Evolutionary conservation across 805 yeast species (phyloP).

Genomic region (Naumovozyma baii): DNA sequence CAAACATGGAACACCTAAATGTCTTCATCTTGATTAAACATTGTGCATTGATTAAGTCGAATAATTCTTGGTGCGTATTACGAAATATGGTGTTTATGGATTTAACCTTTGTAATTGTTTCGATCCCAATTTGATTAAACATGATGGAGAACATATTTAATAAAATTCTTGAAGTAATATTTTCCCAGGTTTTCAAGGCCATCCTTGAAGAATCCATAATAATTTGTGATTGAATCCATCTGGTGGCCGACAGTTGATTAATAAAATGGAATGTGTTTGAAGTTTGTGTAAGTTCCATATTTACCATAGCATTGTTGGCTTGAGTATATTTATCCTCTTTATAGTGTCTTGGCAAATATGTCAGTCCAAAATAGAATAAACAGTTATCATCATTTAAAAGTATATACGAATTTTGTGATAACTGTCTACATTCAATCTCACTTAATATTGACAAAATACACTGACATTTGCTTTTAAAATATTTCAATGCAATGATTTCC

Average conservation of each 20-base stretch:
- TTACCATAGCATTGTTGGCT: slow-evolving; percentile 6
- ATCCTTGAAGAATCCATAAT: slow-evolving; percentile 11
- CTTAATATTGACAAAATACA: slow-evolving; percentile 21
- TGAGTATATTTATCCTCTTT: slow-evolving; percentile 2
- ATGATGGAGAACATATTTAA: slow-evolving; percentile 27
- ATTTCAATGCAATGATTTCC: slow-evolving; percentile 15
- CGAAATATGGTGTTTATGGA: slow-evolving; percentile 21
- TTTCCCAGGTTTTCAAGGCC: slow-evolving; percentile 25
- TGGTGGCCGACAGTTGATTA: slow-evolving; percentile 10
- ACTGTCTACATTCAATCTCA: slow-evolving; percentile 26
- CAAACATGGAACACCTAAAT: too few relatives aligned
- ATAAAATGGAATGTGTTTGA: slow-evolving; percentile 8
- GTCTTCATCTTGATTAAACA: too few relatives aligned
- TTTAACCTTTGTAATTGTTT: slow-evolving; percentile 14
- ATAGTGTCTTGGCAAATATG: slow-evolving; percentile 12
- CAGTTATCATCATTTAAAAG: slow-evolving; percentile 22
- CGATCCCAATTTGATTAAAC: slow-evolving; percentile 26
- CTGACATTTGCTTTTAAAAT: slow-evolving; percentile 12
- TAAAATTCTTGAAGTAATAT: slow-evolving; percentile 24
- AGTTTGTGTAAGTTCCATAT: slow-evolving; percentile 4
- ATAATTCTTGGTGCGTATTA: slow-evolving; percentile 23
- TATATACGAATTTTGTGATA: slow-evolving; percentile 27
- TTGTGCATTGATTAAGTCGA: too few relatives aligned
- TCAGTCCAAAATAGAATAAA: slow-evolving; percentile 19
- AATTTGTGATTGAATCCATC: slow-evolving; percentile 17